Conservation (phyloP, 2,329 filamentous ascomycete species). For the Fusarium tupiense region DNA sequence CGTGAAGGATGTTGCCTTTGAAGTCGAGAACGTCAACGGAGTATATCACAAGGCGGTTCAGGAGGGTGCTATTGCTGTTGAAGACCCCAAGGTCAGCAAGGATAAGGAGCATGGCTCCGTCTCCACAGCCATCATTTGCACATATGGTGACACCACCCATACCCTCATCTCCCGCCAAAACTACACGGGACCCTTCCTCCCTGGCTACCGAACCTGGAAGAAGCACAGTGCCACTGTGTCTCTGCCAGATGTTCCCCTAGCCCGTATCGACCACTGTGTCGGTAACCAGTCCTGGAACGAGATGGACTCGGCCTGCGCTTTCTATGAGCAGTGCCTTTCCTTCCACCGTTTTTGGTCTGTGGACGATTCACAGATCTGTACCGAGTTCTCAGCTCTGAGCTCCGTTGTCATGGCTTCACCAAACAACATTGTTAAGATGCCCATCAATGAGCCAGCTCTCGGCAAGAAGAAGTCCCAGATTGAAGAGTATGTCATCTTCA, state of each 20-base stretch:
- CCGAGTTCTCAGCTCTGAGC: slow-evolving; percentile 88
- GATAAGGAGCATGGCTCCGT: slow-evolving; percentile 74
- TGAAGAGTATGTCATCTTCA: slow-evolving; percentile 92
- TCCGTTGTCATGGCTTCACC: slow-evolving; percentile 90
- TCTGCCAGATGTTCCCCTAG: slow-evolving; percentile 73
- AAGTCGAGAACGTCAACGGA: slow-evolving; percentile 87
- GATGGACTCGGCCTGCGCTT: slow-evolving; percentile 74
- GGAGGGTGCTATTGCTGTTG: slow-evolving; percentile 69
- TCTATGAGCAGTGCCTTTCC: slow-evolving; percentile 88
- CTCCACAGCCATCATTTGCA: slow-evolving; percentile 81
- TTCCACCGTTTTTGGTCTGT: slow-evolving; percentile 99
- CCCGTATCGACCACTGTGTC: slow-evolving; percentile 93
- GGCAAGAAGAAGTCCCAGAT: slow-evolving; percentile 95
- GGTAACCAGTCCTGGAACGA: slow-evolving; percentile 97
- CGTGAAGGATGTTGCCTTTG: slow-evolving; percentile 94
- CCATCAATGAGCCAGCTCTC: slow-evolving; percentile 93
- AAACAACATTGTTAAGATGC: slow-evolving; percentile 93
- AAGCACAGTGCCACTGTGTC: slow-evolving; percentile 49
- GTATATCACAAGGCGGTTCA: slow-evolving; percentile 80
- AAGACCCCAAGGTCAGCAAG: slow-evolving; percentile 62
- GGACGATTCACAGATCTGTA: slow-evolving; percentile 92
- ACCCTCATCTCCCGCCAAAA: slow-evolving; percentile 79
- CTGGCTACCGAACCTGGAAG: slow-evolving; percentile 74
- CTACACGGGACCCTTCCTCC: slow-evolving; percentile 83
- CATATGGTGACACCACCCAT: slow-evolving; percentile 95